Evolutionary conservation across 768 basidiomycete genomes (phyloP).

Genomic region (Tylopilus balloui): DNA sequence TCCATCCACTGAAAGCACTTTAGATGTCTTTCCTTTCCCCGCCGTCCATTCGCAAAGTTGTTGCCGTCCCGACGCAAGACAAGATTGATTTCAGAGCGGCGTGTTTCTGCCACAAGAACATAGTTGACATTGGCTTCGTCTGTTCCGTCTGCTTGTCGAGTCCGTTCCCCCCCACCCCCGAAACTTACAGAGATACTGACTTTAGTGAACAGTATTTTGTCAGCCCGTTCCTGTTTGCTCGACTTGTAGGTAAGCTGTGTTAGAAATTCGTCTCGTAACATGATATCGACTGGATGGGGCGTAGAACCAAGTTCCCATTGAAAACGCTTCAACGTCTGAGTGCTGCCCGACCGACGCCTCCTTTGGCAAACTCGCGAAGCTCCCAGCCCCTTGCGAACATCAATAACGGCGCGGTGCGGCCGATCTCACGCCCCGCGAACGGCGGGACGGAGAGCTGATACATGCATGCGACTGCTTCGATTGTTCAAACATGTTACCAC

Average conservation of each 20-base stretch:
- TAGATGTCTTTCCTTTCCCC: conserved; percentile 84
- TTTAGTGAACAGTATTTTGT: conserved; percentile 69
- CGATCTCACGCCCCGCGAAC: conserved; percentile 13
- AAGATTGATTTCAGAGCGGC: conserved; percentile 95
- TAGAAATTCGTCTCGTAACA: not conserved
- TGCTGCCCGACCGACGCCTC: conserved; percentile 46
- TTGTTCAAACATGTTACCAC: not conserved
- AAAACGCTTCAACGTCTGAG: conserved; percentile 84
- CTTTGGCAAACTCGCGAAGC: conserved; percentile 26
- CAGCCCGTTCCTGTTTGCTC: conserved; percentile 90
- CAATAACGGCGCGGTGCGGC: conserved; percentile 28
- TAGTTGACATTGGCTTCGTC: conserved; percentile 94
- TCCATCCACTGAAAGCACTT: conserved; percentile 1
- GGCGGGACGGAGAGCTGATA: conserved; percentile 17
- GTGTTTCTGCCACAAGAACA: conserved; percentile 98
- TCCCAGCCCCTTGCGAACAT: conserved; percentile 33
- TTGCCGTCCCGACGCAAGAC: conserved; percentile 89
- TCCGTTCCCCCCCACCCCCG: conserved; percentile 37
- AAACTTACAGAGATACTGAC: conserved; percentile 7
- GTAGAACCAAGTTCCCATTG: conserved; percentile 91
- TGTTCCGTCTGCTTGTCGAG: conserved; percentile 98
- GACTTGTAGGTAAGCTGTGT: conserved; percentile 74
- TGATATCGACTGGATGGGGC: conserved; percentile 1
- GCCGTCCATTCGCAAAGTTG: conserved; percentile 63
- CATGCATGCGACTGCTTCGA: not conserved